Evolutionary conservation across 768 basidiomycete species (phyloP).

Genomic region (Suillus tomentosus): DNA sequence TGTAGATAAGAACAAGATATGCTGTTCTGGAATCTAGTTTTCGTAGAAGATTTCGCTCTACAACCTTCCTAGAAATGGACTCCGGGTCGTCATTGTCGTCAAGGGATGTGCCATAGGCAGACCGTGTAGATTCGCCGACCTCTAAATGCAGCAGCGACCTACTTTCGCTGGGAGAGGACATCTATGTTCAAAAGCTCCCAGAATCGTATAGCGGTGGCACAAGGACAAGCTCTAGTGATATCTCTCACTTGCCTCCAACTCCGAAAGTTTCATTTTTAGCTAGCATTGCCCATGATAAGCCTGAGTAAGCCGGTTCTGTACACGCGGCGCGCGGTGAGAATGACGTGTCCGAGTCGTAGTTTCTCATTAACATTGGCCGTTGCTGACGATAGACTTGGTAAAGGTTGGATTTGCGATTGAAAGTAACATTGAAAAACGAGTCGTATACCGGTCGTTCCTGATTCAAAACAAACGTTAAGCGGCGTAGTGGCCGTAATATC

Average conservation of each 20-base stretch:
- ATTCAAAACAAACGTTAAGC: not conserved
- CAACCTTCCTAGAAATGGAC: constrained; percentile 24
- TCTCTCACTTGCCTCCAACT: not conserved
- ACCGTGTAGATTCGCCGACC: not conserved
- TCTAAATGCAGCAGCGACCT: constrained; percentile 2
- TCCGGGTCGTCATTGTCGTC: constrained; percentile 1
- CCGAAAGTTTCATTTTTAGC: constrained; percentile 5
- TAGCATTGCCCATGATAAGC: not conserved
- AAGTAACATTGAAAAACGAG: not conserved
- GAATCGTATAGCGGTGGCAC: not conserved
- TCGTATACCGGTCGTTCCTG: not conserved
- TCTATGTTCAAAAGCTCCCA: not conserved
- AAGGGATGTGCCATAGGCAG: not conserved
- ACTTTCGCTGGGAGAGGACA: constrained; percentile 1
- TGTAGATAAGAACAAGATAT: constrained; percentile 45
- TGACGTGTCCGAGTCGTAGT: not conserved
- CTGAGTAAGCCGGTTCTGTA: not conserved
- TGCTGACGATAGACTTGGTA: not conserved
- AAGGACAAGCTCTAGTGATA: not conserved
- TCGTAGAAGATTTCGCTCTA: constrained; percentile 43
- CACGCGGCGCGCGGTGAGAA: not conserved
- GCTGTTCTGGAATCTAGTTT: constrained; percentile 44
- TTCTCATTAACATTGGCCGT: not conserved
- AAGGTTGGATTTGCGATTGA: not conserved
- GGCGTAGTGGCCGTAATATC: no score